Percentiles rank a stretch among this genome's conserved stretches.
These are phyloP conservation scores for Ammopiptanthus mongolicus DNA, from an alignment of 306 rosid genomes.

Conservation along the genomic window DNA sequence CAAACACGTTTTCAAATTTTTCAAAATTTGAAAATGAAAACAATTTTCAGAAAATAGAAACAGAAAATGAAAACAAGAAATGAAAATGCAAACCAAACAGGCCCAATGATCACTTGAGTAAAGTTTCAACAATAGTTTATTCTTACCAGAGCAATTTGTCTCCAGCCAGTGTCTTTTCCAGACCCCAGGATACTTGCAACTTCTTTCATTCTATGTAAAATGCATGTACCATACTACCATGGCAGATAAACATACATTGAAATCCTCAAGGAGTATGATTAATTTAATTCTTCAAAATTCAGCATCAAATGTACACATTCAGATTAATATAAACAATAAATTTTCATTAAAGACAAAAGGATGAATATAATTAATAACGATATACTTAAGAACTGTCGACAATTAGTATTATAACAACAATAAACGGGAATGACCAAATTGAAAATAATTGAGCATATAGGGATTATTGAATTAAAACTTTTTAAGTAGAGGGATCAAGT, in stretches of 20 bases:
- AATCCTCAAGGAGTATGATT: neutral
- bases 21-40: too few species aligned
- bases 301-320: neutral
- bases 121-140: neutral
- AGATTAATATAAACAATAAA: neutral
- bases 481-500: too few species aligned
- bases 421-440: too few species aligned
- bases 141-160: neutral
- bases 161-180: neutral
- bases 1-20: too few species aligned
- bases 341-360: neutral
- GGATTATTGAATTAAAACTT: too few species aligned
- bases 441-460: too few species aligned
- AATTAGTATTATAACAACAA: too few species aligned
- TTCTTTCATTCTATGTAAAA: neutral
- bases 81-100: too few species aligned
- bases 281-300: neutral
- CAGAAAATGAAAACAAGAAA: too few species aligned
- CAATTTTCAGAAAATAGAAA: too few species aligned
- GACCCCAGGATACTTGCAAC: neutral
- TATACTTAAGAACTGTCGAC: neutral
- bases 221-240: neutral
- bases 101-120: neutral
- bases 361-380: neutral
- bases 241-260: neutral